These are phyloP conservation scores for Lactarius deliciosus DNA, from an alignment of 768 basidiomycete species.

Conservation along the genomic window DNA sequence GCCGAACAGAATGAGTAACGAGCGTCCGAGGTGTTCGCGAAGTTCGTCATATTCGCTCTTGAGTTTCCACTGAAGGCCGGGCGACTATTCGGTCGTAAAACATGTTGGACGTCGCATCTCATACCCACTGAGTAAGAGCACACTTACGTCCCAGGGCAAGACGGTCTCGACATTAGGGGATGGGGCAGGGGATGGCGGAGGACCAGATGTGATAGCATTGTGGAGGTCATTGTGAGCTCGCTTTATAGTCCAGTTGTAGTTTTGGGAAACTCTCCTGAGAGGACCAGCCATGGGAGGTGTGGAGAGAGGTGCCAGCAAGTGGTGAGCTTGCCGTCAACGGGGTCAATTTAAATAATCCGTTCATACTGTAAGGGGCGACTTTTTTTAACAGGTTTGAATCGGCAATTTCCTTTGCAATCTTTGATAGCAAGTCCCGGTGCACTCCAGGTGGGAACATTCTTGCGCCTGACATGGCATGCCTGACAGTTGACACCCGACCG, in stretches of 20 bases:
- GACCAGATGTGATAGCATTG: neutral
- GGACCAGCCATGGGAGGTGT: constrained; percentile 17
- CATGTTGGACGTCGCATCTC: neutral
- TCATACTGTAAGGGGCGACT: too few species aligned
- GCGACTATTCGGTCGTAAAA: neutral
- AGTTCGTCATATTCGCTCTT: constrained; percentile 21
- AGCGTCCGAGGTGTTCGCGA: constrained; percentile 11
- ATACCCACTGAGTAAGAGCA: neutral
- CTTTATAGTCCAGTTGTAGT: constrained; percentile 22
- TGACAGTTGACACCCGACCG: neutral
- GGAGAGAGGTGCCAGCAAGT: neutral
- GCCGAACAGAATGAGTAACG: constrained; percentile 7
- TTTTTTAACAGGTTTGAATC: too few species aligned
- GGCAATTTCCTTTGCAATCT: neutral
- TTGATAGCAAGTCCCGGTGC: neutral
- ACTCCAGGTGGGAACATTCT: neutral
- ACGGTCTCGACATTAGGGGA: neutral
- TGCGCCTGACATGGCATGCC: too few species aligned
- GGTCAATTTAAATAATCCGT: neutral
- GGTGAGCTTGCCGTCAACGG: neutral
- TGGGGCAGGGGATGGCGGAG: neutral
- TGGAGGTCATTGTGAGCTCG: constrained; percentile 25
- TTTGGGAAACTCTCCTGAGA: constrained; percentile 19
- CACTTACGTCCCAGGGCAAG: constrained; percentile 17
- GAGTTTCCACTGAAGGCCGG: constrained; percentile 18